Percentiles rank a stretch among this genome's conserved stretches.
Evolutionary conservation across 164 flowering plant genomes (phyloP).

Genomic region (Warburgia ugandensis): DNA sequence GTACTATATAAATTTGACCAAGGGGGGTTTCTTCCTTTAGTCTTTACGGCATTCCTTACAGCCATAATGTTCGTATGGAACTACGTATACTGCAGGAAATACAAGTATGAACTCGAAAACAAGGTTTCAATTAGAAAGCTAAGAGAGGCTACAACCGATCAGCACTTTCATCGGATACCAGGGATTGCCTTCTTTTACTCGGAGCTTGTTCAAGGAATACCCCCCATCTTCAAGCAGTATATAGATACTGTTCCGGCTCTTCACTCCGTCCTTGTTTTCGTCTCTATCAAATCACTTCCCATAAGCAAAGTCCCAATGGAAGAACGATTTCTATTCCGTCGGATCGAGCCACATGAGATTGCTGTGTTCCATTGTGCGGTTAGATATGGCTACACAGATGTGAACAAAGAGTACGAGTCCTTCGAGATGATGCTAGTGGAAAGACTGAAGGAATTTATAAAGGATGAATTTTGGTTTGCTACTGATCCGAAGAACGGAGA

Average conservation of each 20-base stretch:
- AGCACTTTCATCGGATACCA: slow-evolving; percentile 31
- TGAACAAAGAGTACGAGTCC: slow-evolving; percentile 33
- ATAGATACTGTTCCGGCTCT: slow-evolving; percentile 51
- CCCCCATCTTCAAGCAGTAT: slow-evolving; percentile 72
- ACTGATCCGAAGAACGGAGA: neutral
- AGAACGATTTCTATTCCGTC: slow-evolving; percentile 61
- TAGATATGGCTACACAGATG: slow-evolving; percentile 75
- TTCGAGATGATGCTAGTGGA: slow-evolving; percentile 52
- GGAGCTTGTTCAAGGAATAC: slow-evolving; percentile 77
- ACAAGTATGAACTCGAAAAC: slow-evolving; percentile 56
- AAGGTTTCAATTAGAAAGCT: slow-evolving; percentile 44
- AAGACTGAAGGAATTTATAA: slow-evolving; percentile 44
- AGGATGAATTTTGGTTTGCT: slow-evolving; percentile 24
- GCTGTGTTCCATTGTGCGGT: slow-evolving; percentile 60
- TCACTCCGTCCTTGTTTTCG: slow-evolving; percentile 70
- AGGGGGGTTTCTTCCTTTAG: slow-evolving; percentile 76
- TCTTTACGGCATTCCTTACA: slow-evolving; percentile 43
- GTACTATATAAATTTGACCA: slow-evolving; percentile 64
- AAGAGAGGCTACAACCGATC: slow-evolving; percentile 21
- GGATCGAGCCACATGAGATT: slow-evolving; percentile 40
- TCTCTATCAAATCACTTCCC: slow-evolving; percentile 67
- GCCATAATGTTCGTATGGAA: slow-evolving; percentile 45
- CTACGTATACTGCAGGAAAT: slow-evolving; percentile 36
- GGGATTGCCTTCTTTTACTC: slow-evolving; percentile 75
- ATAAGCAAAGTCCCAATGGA: slow-evolving; percentile 56